Evolutionary conservation across 2,329 filamentous ascomycete species (phyloP).

Genomic region (Cylindrodendrum hubeiense): DNA sequence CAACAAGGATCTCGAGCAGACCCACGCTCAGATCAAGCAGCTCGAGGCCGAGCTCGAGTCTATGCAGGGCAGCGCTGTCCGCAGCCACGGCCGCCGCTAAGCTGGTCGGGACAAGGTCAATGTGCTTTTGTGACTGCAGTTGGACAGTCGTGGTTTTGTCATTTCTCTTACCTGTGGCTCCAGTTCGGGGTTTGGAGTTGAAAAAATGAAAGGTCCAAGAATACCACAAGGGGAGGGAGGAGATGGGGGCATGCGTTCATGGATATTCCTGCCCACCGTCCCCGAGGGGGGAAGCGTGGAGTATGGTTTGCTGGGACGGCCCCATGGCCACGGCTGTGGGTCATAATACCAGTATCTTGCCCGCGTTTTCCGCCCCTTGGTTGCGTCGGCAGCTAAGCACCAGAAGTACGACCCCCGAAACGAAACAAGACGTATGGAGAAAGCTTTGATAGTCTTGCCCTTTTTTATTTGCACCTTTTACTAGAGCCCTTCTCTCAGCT

Average conservation of each 20-base stretch:
- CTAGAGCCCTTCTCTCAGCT: constrained; percentile 50
- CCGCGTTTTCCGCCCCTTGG: constrained; percentile 39
- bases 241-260: constrained; percentile 42
- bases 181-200: constrained; percentile 52
- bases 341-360: constrained; percentile 42
- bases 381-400: constrained; percentile 38
- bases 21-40: constrained; percentile 93
- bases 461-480: constrained; percentile 51
- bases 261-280: constrained; percentile 46
- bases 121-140: constrained; percentile 42
- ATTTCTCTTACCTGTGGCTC: constrained; percentile 45
- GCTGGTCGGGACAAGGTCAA: constrained; percentile 20
- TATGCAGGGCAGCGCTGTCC: constrained; percentile 90
- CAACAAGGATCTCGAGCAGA: constrained; percentile 99
- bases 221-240: constrained; percentile 45
- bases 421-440: constrained; percentile 45
- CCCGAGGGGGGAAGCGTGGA: constrained; percentile 26
- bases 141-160: constrained; percentile 45
- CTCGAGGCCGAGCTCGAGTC: constrained; percentile 92
- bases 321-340: constrained; percentile 39
- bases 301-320: constrained; percentile 31
- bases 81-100: constrained; percentile 94
- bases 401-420: constrained; percentile 38
- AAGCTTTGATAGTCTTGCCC: constrained; percentile 53
- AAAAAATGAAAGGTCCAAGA: constrained; percentile 48